Base-by-base conservation (phyloP, 129 eudicot genomes). In the Artemisia annua region DNA sequence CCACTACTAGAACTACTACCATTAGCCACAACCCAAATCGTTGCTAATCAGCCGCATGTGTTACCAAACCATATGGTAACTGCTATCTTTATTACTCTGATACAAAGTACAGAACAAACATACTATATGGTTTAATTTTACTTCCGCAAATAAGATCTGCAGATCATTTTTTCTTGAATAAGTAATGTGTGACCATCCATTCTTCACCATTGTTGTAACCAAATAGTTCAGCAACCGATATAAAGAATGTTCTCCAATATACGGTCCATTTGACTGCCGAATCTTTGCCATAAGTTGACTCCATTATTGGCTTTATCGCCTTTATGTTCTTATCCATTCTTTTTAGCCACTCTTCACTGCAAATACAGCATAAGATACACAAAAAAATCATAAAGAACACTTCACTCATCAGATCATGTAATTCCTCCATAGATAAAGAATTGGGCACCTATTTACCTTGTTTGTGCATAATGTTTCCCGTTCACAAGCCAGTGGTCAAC, bases 291-390 rank as follows among this genome's bases (percentile, higher is more conserved):
- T 95, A 95, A 48, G 99, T 95, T 51, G 95, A 78, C 82, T 90
- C 97, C 96, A 95, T 88, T 78, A 95, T 85, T 48, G 97, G 96
- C 83, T 80, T 84, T 70, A 91, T 71, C 17, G 79, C 75, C 59
- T 66, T 74, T 71, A 63, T 32, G 79, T 88, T 95, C 56, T 78
- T 48, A 82, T 95, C 99, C 99, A 91, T 95, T 80, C 99, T 81
- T 79, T 88, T 88, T 20, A 95, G 93, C 99, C 99, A 95, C 76
- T 90, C 97, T 82, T 95, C 97, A 70, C 99, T 95, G 86, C 73
- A 85, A 44, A 79, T 16, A 69, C 19, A 67, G 69, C 56, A 61
- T 35, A 35, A 19, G 43, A 39, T 5, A 48, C 16, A 3, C 48
- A 65, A 5, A 58, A 7, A 20, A 20, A 20, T 7, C 13, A 18